Evolutionary conservation across 2,329 filamentous ascomycete genomes (phyloP), one percentile per base, ranked within the genome.

Genomic region (Rhinocladiella mackenziei): DNA sequence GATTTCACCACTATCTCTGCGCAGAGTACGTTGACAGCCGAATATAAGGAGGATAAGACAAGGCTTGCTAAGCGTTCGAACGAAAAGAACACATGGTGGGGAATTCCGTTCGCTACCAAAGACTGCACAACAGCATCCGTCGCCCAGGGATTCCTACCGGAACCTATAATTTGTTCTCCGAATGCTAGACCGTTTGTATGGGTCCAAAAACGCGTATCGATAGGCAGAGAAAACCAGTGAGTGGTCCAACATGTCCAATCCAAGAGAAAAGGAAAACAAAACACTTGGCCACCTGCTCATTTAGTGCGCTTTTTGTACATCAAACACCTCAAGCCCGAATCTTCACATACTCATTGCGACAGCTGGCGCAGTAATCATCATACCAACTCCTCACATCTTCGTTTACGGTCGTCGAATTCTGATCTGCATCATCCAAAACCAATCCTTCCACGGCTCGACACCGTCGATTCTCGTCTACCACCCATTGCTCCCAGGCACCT

Each of bases 401-500:
- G 37, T 56, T 56, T 30, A 54, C 39, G 25, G 55, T 55, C 19
- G 44, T 45, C 10, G 56, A 57, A 29, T 60, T 60, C 36, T 15
- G 56, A 50, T 23, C 57, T 33, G 15, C 56, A 53, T 57, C 58
- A 13, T 57, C 49, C 17, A 59, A 56, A 8, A 77, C 60, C 55
- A 80, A 65, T 10, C 60, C 62, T 29, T 74, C 72, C 5, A 80
- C 64, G 59, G 84, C 77, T 44, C 79, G 78, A 63, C 92, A 98
- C 36, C 86, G 78, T 23, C 73, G 66, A 53, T 81, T 83, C 68
- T 98, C 92, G 55, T 86, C 83, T 2, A 77, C 66, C 20, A 97
- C 75, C 89, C 91, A 98, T 53, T 86, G 86, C 68, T 95, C 89
- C 83, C 89, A 98, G 64, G 96, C 91, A 0, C 84, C 84, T 58